Evolutionary conservation across 2,329 filamentous ascomycete genomes (phyloP).

Genomic region (Arachnopeziza araneosa): DNA sequence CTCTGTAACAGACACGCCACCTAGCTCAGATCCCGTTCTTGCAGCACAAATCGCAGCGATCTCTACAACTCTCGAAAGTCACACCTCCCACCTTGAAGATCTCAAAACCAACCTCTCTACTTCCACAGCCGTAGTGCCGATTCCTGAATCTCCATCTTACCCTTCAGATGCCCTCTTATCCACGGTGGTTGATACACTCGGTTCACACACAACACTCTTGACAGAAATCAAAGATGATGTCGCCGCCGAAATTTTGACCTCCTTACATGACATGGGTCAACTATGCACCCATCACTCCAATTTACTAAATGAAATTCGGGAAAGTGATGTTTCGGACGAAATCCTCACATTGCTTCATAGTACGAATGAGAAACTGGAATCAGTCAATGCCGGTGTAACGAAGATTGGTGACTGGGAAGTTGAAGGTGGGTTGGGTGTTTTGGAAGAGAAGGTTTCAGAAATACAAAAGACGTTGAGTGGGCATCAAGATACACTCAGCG

Average conservation of each 20-base stretch:
- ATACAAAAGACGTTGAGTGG: not conserved
- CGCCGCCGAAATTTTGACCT: constrained; percentile 28
- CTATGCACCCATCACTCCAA: constrained; percentile 16
- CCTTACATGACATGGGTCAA: constrained; percentile 23
- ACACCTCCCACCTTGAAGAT: not conserved
- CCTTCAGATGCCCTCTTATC: constrained; percentile 6
- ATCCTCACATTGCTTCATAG: constrained; percentile 28
- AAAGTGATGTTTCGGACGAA: constrained; percentile 28
- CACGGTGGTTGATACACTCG: constrained; percentile 20
- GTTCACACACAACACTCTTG: constrained; percentile 19
- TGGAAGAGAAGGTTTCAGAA: not conserved
- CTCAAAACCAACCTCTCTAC: not conserved
- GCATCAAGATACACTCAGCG: not conserved
- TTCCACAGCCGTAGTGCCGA: not conserved
- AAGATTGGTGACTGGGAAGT: not conserved
- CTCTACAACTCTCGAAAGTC: not conserved
- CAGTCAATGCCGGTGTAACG: not conserved
- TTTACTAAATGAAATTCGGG: constrained; percentile 21
- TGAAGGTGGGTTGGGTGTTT: not conserved
- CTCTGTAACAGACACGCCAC: not conserved
- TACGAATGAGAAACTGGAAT: constrained; percentile 12
- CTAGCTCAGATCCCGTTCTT: constrained; percentile 5
- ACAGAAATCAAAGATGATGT: constrained; percentile 30
- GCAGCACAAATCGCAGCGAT: not conserved
- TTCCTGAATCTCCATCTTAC: not conserved